These are phyloP conservation scores for Geotrichum siamense DNA, from an alignment of 1,139 yeast genomes.

Conservation along the genomic window DNA sequence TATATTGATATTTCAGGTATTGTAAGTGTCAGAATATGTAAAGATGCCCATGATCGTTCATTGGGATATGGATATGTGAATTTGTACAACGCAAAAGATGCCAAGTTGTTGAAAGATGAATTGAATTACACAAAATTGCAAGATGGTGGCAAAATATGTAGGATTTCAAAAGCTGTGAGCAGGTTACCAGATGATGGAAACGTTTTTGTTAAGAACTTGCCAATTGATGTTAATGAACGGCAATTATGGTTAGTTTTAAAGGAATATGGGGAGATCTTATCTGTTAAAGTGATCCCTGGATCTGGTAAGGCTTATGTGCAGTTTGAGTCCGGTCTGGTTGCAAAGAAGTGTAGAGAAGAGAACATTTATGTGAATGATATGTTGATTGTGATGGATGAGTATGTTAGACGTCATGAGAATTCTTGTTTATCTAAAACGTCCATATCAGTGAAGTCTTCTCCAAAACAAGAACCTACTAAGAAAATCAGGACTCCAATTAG, in stretches of 20 bases:
- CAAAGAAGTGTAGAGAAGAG: slow-evolving; percentile 57
- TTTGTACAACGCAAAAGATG: slow-evolving; percentile 36
- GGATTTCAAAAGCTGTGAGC: slow-evolving; percentile 11
- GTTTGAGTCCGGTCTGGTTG: slow-evolving; percentile 73
- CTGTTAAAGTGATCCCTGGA: slow-evolving; percentile 80
- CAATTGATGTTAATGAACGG: slow-evolving; percentile 46
- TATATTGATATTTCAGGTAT: slow-evolving; percentile 38
- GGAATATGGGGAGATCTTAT: slow-evolving; percentile 74
- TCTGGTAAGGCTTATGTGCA: slow-evolving; percentile 89
- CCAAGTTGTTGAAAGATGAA: slow-evolving; percentile 39
- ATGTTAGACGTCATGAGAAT: slow-evolving; percentile 71
- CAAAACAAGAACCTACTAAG: no score
- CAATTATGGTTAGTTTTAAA: slow-evolving; percentile 72
- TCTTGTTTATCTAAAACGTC: slow-evolving; percentile 4
- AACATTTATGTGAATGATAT: slow-evolving; percentile 85
- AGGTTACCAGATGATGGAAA: slow-evolving; percentile 29
- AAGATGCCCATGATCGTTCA: slow-evolving; percentile 36
- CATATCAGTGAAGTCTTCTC: no score
- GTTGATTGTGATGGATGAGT: slow-evolving; percentile 80
- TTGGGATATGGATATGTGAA: slow-evolving; percentile 48
- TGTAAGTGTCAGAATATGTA: slow-evolving; percentile 44
- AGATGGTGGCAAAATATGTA: slow-evolving; percentile 20
- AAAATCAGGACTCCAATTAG: no score
- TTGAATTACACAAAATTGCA: slow-evolving; percentile 40
- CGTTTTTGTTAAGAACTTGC: slow-evolving; percentile 41